Evolutionary conservation across 2,329 filamentous ascomycete genomes (phyloP), one percentile per base, ranked within the genome.

Genomic region (Ramularia collo-cygni): DNA sequence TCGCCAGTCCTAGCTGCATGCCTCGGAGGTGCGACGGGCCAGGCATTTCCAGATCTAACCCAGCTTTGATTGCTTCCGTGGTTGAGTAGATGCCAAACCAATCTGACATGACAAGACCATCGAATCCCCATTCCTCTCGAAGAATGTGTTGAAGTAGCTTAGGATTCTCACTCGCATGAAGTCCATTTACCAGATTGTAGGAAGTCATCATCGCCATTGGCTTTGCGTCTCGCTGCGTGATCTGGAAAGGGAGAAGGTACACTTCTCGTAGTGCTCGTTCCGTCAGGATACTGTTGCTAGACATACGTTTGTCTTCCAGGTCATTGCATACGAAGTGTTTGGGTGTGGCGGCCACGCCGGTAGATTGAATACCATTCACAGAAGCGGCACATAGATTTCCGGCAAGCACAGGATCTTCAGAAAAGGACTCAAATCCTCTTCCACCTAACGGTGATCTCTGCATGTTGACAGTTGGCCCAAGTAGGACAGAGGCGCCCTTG

Each of bases 31-130:
- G 40, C 1, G 83, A 83, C 57, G 95, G 89, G 29, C 85, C 85
- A 1, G 85, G 84, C 86, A 92, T 93, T 14, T 76, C 74, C 81
- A 93, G 86, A 61, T 93, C 87, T 19, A 92, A 67, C 19, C 85
- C 85, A 19, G 84, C 83, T 31, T 77, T 70, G 3, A 85, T 79
- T n/a, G 75, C 75, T 15, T 79, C 68, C 3, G 72, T 76, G 39
- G 81, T 81, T 1, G 77, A 70, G 54, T 89, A 83, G 48, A 86
- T 81, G 3, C 83, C 85, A 51, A 78, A 74, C 83, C 85, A 92
- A 60, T 93, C 85, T n/a, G 73, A 77, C 75, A 85, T 79, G 21
- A 70, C 62, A 7, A 65, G 50, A 8, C 68, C 62, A 35, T 67
- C 65, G 37, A 81, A 78, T 10, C 79, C 76, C 83, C 83, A 87